A percentile compares a stretch with the other conserved stretches of the same genome.
phyloP scores from a whole-genome alignment of 768 basidiomycete genomes.

The Pholiota conissans region DNA sequence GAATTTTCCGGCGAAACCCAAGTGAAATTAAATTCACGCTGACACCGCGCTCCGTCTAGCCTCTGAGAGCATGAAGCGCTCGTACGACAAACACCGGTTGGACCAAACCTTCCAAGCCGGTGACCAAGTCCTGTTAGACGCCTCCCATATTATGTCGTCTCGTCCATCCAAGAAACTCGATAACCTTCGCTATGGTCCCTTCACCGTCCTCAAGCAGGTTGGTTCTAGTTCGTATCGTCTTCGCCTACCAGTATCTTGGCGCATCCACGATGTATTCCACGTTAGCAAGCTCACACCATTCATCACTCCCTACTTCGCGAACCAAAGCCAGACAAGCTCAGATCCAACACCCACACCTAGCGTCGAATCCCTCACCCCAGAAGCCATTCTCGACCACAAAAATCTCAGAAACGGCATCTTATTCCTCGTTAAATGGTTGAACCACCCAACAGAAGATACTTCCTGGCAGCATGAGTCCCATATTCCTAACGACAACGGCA shows the following conservation, averaged over 20 bases:
- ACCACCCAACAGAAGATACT: background rate
- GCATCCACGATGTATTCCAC: constrained; percentile 17
- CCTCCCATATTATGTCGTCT: constrained; percentile 12
- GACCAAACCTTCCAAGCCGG: background rate
- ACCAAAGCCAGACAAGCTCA: background rate
- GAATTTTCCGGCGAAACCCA: too few species aligned
- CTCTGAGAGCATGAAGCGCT: constrained; percentile 18
- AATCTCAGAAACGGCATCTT: background rate
- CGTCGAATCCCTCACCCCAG: background rate
- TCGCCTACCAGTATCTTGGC: constrained; percentile 18
- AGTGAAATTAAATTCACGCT: too few species aligned
- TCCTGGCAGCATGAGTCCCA: background rate
- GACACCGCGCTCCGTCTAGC: constrained; percentile 16
- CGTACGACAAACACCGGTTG: background rate
- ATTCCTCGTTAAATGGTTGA: background rate
- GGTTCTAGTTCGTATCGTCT: constrained; percentile 17
- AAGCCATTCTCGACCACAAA: background rate
- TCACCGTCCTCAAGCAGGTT: constrained; percentile 19
- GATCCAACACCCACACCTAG: background rate
- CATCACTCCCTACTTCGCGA: background rate
- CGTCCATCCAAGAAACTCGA: constrained; percentile 21
- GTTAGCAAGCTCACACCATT: constrained; percentile 9
- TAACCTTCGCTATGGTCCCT: constrained; percentile 24
- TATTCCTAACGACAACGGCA: background rate
- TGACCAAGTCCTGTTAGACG: constrained; percentile 20